Base-by-base conservation (phyloP, 2,329 filamentous ascomycete species). In the Xylariaceae sp. region DNA sequence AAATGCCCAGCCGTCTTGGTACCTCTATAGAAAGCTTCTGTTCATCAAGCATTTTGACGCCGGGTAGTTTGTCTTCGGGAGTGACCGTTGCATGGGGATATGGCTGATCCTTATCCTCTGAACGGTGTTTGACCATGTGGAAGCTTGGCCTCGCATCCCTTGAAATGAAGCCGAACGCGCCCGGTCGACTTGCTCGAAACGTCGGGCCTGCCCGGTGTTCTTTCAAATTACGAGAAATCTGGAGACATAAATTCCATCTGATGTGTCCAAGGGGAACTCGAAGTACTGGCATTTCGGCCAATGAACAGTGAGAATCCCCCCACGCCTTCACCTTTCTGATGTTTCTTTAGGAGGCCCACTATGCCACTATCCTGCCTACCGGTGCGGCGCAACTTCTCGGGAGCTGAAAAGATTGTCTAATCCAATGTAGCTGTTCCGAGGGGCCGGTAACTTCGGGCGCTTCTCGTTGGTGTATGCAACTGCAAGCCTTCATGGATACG, bases 271-370 rank as follows among this genome's bases (percentile, higher is more conserved):
- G 6, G 40, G 42, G 43, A 44, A 39, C 43, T 44, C 43, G 44
- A 40, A 17, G 22, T 37, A 30, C 43, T 41, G 37, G 35, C 36
- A 11, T 2, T 11, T 33, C 7, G 19, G 12, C 49, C 49, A 51
- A 49, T 51, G 37, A 47, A 24, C 24, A 22, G 18, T 6, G 19
- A 37, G 34, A 1, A 41, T 47, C 40, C 36, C 28, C 31, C 49
- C 49, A 51, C 49, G 49, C 42, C 47, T 42, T 42, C 26, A 42
- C 3, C 28, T 34, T 38, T 34, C 36, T 37, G 8, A 33, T 41
- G 31, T 29, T 24, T 34, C 30, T 24, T 34, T 41, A 12, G 34
- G 26, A 34, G 35, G 29, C 17, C 16, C 35, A 26, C 28, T 38
- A 24, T 18, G 28, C 17, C 37, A 42, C 22, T 26, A 6, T 6